phyloP scores from a whole-genome alignment of 306 rosid species.

The Casuarina cunninghamiana region DNA sequence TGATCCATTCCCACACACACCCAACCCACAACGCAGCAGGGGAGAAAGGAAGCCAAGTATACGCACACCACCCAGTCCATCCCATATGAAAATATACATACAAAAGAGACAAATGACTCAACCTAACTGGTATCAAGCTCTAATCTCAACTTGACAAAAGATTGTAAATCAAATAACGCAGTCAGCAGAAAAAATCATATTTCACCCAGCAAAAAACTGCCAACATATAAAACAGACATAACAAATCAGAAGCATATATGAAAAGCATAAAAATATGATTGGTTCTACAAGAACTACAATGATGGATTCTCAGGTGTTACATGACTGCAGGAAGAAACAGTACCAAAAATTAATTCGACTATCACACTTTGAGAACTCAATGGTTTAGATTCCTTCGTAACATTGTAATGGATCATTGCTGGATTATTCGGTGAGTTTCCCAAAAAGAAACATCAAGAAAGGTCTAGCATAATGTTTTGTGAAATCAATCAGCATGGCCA shows the following conservation, averaged over 20 bases:
- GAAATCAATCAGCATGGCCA: neutral
- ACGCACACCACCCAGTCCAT: conserved; percentile 85
- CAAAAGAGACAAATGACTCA: conserved; percentile 82
- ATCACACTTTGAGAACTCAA: neutral
- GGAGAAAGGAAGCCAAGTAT: conserved; percentile 64
- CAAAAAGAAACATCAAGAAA: too few relatives aligned
- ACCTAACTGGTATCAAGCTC: conserved; percentile 65
- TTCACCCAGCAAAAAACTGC: conserved; percentile 7
- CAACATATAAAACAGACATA: conserved; percentile 5
- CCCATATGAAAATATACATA: conserved; percentile 79
- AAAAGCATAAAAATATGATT: neutral
- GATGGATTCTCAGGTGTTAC: neutral
- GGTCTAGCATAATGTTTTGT: too few relatives aligned
- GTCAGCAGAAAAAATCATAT: conserved; percentile 6
- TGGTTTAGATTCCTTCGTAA: too few relatives aligned
- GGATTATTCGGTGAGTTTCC: too few relatives aligned
- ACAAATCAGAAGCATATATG: neutral
- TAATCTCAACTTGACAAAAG: conserved; percentile 38
- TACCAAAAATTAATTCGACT: neutral
- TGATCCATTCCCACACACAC: conserved; percentile 78
- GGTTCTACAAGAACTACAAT: neutral
- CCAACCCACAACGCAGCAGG: conserved; percentile 79
- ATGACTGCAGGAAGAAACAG: neutral
- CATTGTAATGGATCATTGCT: too few relatives aligned
- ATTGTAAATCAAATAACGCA: conserved; percentile 23